Evolutionary conservation across 345 rosid genomes (phyloP).

Genomic region (Gossypium longicalyx): DNA sequence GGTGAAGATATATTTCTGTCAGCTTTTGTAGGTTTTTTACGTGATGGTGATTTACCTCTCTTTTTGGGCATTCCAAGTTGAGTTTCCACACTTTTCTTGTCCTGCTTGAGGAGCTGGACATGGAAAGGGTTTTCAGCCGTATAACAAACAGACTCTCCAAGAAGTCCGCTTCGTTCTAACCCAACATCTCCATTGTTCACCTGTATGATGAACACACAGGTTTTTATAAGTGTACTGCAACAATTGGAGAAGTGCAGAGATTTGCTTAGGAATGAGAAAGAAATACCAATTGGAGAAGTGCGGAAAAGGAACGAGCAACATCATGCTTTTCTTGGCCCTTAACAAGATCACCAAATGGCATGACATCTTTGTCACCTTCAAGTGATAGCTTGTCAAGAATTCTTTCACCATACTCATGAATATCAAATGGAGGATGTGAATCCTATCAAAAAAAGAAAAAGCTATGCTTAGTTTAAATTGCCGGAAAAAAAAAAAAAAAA

Average conservation of each 20-base stretch:
- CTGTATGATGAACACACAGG: slow-evolving; percentile 32
- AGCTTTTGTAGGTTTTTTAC: slow-evolving; percentile 23
- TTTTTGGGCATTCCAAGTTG: slow-evolving; percentile 37
- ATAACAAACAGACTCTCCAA: slow-evolving; percentile 49
- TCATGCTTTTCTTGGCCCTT: slow-evolving; percentile 78
- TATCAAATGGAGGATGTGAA: slow-evolving; percentile 81
- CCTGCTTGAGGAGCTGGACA: slow-evolving; percentile 41
- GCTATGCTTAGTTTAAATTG: not conserved
- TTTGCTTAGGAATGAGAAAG: not conserved
- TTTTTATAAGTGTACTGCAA: not conserved
- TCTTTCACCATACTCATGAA: slow-evolving; percentile 74
- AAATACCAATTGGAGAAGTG: slow-evolving; percentile 91
- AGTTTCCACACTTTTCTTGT: slow-evolving; percentile 25
- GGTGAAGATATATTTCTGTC: slow-evolving; percentile 15
- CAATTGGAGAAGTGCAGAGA: not conserved
- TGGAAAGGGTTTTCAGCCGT: slow-evolving; percentile 71
- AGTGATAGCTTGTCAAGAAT: slow-evolving; percentile 56
- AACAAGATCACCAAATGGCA: slow-evolving; percentile 62
- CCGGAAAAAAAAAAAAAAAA: not conserved
- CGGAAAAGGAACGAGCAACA: slow-evolving; percentile 87
- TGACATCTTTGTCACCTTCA: slow-evolving; percentile 32
- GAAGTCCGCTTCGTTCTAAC: slow-evolving; percentile 46
- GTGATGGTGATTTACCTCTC: slow-evolving; percentile 54
- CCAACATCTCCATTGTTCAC: slow-evolving; percentile 87
- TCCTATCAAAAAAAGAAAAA: slow-evolving; percentile 45